Evolutionary conservation across 345 rosid genomes (phyloP).

Genomic region (Psidium guajava): DNA sequence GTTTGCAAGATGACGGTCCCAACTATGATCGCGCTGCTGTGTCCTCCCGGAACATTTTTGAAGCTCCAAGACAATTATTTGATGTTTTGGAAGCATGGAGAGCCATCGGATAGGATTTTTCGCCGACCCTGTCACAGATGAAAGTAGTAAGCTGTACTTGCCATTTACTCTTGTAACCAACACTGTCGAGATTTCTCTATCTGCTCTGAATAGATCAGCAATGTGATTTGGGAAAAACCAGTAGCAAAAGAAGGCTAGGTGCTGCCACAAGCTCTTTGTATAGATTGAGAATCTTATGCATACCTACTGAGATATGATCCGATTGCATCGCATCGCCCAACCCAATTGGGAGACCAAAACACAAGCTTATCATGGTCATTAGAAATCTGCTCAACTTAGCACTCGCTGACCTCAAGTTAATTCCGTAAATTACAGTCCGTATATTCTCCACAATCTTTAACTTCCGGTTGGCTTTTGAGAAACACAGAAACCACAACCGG

Average conservation of each 20-base stretch:
- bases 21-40: neutral
- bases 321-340: neutral
- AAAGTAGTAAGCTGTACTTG: neutral
- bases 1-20: neutral
- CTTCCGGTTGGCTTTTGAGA: neutral
- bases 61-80: neutral
- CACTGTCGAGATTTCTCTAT: neutral
- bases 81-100: conserved; percentile 4
- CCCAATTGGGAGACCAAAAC: neutral
- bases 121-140: neutral
- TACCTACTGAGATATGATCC: neutral
- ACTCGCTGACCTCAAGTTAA: neutral
- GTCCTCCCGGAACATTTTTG: too few relatives aligned
- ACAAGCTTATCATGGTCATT: neutral
- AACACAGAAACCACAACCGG: neutral
- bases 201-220: neutral
- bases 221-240: neutral
- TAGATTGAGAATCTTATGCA: neutral
- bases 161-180: neutral
- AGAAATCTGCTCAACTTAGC: neutral
- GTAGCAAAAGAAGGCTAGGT: neutral
- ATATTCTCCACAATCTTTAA: neutral
- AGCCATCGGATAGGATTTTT: neutral
- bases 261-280: neutral
- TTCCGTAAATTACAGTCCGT: neutral